Percentiles rank a stretch among this genome's conserved stretches.
phyloP scores from a whole-genome alignment of 1,284 basidiomycete genomes.

The Phlebopus sp. region DNA sequence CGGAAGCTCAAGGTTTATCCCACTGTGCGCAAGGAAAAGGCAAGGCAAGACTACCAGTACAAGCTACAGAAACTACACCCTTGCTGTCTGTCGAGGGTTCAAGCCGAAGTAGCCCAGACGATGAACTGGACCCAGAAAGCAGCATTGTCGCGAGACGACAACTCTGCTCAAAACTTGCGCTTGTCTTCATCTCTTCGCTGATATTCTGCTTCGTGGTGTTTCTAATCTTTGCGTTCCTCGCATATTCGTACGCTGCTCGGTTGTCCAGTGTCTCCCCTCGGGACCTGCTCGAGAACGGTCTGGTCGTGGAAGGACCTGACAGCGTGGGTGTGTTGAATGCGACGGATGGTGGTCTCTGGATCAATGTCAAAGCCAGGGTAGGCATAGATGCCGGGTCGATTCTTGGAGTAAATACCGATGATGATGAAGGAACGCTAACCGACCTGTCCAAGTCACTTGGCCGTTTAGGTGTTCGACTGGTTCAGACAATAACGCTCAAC shows the following conservation, averaged over 20 bases:
- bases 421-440: conserved; percentile 39
- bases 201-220: conserved; percentile 42
- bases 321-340: conserved; percentile 58
- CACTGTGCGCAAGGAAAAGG: conserved; percentile 28
- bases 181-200: conserved; percentile 34
- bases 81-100: conserved; percentile 27
- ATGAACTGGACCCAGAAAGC: conserved; percentile 13
- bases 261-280: conserved; percentile 54
- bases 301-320: conserved; percentile 60
- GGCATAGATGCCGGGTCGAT: conserved; percentile 64
- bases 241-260: conserved; percentile 61
- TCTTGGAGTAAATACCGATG: conserved; percentile 50
- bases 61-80: conserved; percentile 31
- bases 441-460: conserved; percentile 62
- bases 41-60: conserved; percentile 25
- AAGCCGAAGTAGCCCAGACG: conserved; percentile 15
- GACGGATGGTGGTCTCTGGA: conserved; percentile 59
- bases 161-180: conserved; percentile 27
- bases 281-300: conserved; percentile 52
- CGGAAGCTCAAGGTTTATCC: conserved; percentile 14
- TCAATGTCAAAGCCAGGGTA: conserved; percentile 52
- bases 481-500: conserved; percentile 57
- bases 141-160: conserved; percentile 15
- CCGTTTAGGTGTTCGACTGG: conserved; percentile 55
- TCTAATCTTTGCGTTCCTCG: conserved; percentile 46